A percentile compares a stretch with the other conserved stretches of the same genome.
Evolutionary conservation across 768 basidiomycete genomes (phyloP).

Genomic region (Bullera alba): DNA sequence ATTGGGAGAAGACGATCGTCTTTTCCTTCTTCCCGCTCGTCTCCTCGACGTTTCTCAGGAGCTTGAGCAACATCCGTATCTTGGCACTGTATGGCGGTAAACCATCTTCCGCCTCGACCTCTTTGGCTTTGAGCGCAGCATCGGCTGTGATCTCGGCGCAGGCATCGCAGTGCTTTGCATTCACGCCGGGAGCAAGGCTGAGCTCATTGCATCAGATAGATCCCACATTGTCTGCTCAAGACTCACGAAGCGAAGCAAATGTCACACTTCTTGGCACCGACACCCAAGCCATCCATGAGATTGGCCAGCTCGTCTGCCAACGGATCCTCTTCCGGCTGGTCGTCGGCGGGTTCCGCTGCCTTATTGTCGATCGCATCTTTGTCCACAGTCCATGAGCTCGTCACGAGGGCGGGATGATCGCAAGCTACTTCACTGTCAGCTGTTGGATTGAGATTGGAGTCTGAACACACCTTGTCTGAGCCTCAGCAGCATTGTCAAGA

Average conservation of each 20-base stretch:
- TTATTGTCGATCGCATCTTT: constrained; percentile 68
- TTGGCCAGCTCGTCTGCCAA: constrained; percentile 63
- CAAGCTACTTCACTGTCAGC: constrained; percentile 57
- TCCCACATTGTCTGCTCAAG: neutral
- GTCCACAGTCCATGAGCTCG: constrained; percentile 59
- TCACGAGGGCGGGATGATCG: constrained; percentile 76
- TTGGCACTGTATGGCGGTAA: constrained; percentile 75
- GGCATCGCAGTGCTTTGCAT: constrained; percentile 54
- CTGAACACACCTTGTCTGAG: constrained; percentile 70
- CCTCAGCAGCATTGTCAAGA: constrained; percentile 54
- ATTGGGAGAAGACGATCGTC: constrained; percentile 91
- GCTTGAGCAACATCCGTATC: constrained; percentile 69
- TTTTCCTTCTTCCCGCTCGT: constrained; percentile 62
- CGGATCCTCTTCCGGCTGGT: constrained; percentile 54
- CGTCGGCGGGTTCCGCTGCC: constrained; percentile 49
- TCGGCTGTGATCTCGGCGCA: constrained; percentile 55
- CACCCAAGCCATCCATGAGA: constrained; percentile 63
- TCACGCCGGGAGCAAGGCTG: too few relatives aligned
- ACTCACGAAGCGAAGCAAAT: constrained; percentile 68
- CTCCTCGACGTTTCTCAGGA: constrained; percentile 61
- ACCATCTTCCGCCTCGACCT: constrained; percentile 43
- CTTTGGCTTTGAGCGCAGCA: constrained; percentile 51
- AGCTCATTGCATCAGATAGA: too few relatives aligned
- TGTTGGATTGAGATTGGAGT: neutral
- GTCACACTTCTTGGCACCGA: constrained; percentile 62